These are phyloP conservation scores for Trypanosoma cruzi DNA, from an alignment of 208 protist genomes.

Conservation along the genomic window DNA sequence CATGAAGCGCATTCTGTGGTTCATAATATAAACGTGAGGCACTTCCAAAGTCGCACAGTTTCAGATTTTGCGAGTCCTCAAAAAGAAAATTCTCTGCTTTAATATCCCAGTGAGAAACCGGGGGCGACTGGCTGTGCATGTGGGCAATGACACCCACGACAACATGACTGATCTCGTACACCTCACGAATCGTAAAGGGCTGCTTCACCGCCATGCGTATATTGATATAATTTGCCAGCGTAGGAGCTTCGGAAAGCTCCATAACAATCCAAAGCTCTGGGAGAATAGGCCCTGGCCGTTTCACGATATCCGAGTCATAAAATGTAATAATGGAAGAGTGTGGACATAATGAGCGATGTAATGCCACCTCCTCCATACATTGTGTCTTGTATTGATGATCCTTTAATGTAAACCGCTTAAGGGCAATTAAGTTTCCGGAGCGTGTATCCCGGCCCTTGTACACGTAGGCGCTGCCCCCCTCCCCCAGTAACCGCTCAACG, in stretches of 20 bases:
- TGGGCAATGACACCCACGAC: constrained; percentile 62
- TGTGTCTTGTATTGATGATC: constrained; percentile 15
- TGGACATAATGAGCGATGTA: constrained; percentile 30
- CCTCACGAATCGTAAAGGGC: constrained; percentile 42
- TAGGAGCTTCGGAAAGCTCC: constrained; percentile 63
- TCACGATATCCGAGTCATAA: constrained; percentile 27
- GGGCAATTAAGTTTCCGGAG: constrained; percentile 20
- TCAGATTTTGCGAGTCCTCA: constrained; percentile 54
- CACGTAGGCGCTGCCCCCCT: constrained; percentile 62
- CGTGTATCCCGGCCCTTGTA: constrained; percentile 37
- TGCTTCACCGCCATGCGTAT: constrained; percentile 45
- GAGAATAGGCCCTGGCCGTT: constrained; percentile 14
- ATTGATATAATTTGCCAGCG: constrained; percentile 71
- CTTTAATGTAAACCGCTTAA: constrained; percentile 25
- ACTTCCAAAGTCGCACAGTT: constrained; percentile 96
- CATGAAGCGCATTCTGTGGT: constrained; percentile 59
- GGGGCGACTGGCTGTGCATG: constrained; percentile 72
- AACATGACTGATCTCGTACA: constrained; percentile 61
- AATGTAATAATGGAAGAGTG: constrained; percentile 30
- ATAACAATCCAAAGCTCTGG: constrained; percentile 81
- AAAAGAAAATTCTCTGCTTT: constrained; percentile 95
- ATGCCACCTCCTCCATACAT: constrained; percentile 18
- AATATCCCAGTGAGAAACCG: constrained; percentile 93
- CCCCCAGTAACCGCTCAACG: constrained; percentile 45
- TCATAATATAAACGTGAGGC: constrained; percentile 71